Evolutionary conservation across 345 rosid species (phyloP).

Genomic region (Euphorbia lathyris): DNA sequence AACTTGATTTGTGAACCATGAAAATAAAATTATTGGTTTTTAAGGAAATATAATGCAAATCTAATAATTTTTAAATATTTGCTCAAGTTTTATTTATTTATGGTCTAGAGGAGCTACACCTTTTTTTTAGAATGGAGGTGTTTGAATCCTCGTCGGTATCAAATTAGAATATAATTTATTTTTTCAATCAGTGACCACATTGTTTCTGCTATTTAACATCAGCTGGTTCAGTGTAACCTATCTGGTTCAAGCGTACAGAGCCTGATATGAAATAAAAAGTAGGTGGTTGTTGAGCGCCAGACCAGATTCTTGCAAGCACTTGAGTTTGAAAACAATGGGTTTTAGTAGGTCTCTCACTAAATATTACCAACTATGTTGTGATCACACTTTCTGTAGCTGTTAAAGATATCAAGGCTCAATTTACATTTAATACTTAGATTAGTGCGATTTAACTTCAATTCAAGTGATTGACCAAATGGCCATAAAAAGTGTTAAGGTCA

Average conservation of each 20-base stretch:
- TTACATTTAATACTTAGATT: background rate
- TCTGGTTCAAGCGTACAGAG: background rate
- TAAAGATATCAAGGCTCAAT: background rate
- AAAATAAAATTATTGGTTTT: background rate
- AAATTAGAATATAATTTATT: background rate
- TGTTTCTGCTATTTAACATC: background rate
- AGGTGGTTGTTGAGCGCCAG: background rate
- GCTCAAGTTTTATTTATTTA: background rate
- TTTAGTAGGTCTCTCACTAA: background rate
- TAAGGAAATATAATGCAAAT: background rate
- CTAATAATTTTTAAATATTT: no score
- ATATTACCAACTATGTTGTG: background rate
- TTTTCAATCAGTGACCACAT: background rate
- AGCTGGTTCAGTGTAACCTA: background rate
- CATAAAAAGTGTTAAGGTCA: background rate
- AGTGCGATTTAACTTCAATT: slow-evolving; percentile 1
- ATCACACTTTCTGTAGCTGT: background rate
- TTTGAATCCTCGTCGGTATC: background rate
- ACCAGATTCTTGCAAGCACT: background rate
- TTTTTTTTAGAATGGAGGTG: background rate
- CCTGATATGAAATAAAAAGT: background rate
- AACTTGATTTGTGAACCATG: background rate
- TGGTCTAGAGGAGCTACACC: background rate
- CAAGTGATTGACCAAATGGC: background rate
- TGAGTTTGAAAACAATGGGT: background rate